A percentile compares a stretch with the other conserved stretches of the same genome.
These are phyloP conservation scores for Vicia sativa DNA, from an alignment of 306 rosid species.

Conservation along the genomic window DNA sequence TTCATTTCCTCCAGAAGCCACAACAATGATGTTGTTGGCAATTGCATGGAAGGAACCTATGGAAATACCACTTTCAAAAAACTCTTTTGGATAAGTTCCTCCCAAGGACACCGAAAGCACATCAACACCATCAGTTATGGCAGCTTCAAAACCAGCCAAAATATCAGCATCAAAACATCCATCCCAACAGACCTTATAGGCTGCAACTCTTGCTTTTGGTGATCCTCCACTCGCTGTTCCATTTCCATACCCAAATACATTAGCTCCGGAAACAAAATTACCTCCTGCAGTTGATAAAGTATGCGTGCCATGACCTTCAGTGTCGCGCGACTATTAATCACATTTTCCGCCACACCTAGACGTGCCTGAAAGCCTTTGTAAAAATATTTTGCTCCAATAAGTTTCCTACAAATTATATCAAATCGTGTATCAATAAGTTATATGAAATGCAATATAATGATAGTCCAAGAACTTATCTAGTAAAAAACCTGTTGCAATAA, in stretches of 20 bases:
- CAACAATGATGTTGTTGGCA: not conserved
- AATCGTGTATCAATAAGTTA: too few species aligned
- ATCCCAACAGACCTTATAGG: not conserved
- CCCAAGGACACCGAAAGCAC: too few species aligned
- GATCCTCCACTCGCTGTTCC: slow-evolving; percentile 17
- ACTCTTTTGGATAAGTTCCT: not conserved
- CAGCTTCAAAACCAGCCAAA: slow-evolving; percentile 5
- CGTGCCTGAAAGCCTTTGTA: not conserved
- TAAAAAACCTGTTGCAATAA: slow-evolving; percentile 3
- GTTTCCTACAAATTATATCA: not conserved
- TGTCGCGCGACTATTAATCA: not conserved
- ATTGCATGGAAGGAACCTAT: slow-evolving; percentile 7
- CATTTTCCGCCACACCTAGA: not conserved
- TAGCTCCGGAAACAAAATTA: not conserved
- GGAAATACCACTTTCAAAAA: not conserved
- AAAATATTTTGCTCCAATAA: slow-evolving; percentile 19
- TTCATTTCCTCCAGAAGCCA: not conserved
- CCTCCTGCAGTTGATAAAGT: slow-evolving; percentile 12
- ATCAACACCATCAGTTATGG: too few species aligned
- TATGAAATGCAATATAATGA: too few species aligned
- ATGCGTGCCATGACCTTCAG: slow-evolving; percentile 1
- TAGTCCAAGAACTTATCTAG: not conserved
- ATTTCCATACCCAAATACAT: not conserved
- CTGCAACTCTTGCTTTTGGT: slow-evolving; percentile 9
- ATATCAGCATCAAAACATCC: not conserved